Evolutionary conservation across 2,329 filamentous ascomycete species (phyloP).

Genomic region (Colletotrichum coccodes): DNA sequence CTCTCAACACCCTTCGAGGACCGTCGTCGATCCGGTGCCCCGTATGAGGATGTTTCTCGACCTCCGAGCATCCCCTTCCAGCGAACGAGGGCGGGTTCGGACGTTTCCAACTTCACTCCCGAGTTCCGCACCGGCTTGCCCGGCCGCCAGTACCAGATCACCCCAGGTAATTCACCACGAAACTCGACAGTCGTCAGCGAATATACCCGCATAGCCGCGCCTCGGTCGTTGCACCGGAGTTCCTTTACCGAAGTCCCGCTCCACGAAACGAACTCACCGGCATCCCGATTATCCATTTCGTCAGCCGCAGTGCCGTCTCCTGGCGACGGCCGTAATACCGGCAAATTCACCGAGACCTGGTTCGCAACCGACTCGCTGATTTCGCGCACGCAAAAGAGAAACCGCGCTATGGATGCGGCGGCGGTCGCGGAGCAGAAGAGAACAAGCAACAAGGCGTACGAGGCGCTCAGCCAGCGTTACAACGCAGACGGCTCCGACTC

Average conservation of each 20-base stretch:
- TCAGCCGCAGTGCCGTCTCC: constrained; percentile 24
- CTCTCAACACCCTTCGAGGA: constrained; percentile 57
- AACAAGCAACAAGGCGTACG: constrained; percentile 50
- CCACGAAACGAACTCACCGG: constrained; percentile 43
- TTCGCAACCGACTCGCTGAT: constrained; percentile 64
- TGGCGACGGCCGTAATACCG: constrained; percentile 46
- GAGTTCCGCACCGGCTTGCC: constrained; percentile 66
- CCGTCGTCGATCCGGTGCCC: constrained; percentile 53
- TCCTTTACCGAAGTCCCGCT: constrained; percentile 63
- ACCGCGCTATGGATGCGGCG: constrained; percentile 52
- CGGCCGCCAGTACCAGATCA: constrained; percentile 64
- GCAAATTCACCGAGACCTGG: constrained; percentile 66
- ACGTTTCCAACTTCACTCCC: constrained; percentile 63
- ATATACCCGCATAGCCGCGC: constrained; percentile 58
- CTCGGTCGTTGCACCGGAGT: constrained; percentile 47
- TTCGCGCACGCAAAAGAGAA: constrained; percentile 63
- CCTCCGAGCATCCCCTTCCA: constrained; percentile 78
- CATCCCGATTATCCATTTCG: constrained; percentile 17
- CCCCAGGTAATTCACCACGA: constrained; percentile 53
- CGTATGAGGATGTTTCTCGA: constrained; percentile 56
- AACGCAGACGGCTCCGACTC: constrained; percentile 52
- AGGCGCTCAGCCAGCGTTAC: constrained; percentile 57
- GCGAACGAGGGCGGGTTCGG: constrained; percentile 76
- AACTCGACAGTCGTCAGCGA: constrained; percentile 55
- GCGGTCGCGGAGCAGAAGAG: constrained; percentile 45